Evolutionary conservation across 148 eudicot species (phyloP).

Genomic region (Silene uniflora): DNA sequence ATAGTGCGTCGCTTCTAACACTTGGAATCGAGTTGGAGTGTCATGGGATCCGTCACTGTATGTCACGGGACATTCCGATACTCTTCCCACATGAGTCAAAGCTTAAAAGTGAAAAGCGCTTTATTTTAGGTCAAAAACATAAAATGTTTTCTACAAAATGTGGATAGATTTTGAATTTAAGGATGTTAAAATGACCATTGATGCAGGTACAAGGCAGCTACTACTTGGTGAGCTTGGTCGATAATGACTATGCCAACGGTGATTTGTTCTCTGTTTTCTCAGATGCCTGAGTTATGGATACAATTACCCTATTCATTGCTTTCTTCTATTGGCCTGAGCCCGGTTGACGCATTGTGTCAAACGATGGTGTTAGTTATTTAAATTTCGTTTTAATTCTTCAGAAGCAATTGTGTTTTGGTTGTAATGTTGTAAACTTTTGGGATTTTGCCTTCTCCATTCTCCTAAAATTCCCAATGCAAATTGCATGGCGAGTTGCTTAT

Average conservation of each 20-base stretch:
- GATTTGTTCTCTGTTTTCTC: constrained; percentile 36
- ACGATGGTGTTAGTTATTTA: not conserved
- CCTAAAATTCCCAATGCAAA: constrained; percentile 30
- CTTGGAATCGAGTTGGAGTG: too few relatives aligned
- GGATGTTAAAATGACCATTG: not conserved
- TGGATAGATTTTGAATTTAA: not conserved
- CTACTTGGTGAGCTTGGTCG: constrained; percentile 47
- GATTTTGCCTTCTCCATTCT: constrained; percentile 20
- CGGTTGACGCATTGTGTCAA: constrained; percentile 8
- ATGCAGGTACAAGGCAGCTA: constrained; percentile 46
- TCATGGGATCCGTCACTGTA: too few relatives aligned
- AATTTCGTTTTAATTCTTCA: constrained; percentile 2
- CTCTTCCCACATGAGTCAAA: too few relatives aligned
- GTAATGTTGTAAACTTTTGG: constrained; percentile 24
- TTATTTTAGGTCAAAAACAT: not conserved
- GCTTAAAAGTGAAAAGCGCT: too few relatives aligned
- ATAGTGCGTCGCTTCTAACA: too few relatives aligned
- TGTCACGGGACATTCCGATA: too few relatives aligned
- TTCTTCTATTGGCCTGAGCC: not conserved
- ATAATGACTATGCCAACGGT: constrained; percentile 31
- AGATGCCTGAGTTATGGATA: constrained; percentile 23
- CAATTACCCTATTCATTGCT: not conserved
- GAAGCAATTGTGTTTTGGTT: constrained; percentile 1
- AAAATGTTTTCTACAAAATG: not conserved
- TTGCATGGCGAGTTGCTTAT: constrained; percentile 28